Evolutionary conservation across 2,329 filamentous ascomycete species (phyloP), one percentile per base, ranked within the genome.

Genomic region (Colletotrichum zoysiae): DNA sequence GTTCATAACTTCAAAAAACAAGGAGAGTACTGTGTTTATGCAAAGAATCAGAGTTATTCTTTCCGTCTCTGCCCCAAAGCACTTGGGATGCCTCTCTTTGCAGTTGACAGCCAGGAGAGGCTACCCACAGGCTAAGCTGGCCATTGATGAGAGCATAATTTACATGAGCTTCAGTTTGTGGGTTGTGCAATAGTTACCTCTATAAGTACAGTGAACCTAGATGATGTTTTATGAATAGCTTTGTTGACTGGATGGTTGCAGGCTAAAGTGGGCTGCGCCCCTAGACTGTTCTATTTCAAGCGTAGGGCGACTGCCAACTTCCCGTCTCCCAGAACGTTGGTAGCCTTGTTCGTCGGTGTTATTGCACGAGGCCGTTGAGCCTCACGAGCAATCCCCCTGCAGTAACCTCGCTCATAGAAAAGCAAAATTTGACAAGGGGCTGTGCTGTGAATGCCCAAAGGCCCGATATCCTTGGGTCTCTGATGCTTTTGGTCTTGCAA

Each of bases 91-190:
- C 23, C 30, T 20, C 38, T 55, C 58, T 63, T 63, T 71, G 57
- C 33, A 30, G 46, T 20, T 5, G 9, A 61, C 50, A 40, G 26
- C 42, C 14, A 35, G n/a, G 5, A 56, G 42, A 35, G 38, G 63
- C 20, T 23, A 40, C 48, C 33, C 6, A 62, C 33, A 40, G 20
- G n/a, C 44, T n/a, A 30, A 44, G 30, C 50, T 20, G 58, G 44
- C 8, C 33, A 44, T 18, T 18, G 78, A 57, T 69, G 69, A 78
- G 79, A 62, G 73, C 51, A 61, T 63, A 64, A 74, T 33, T 44
- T 42, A 63, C 33, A 42, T 59, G 67, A 51, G 38, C 42, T 9
- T 38, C 57, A 66, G 62, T 71, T 63, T 50, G 30, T 14, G 44
- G 44, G 53, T 48, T 44, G 44, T 26, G 62, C 20, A 53, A 48